Percentiles rank a stretch among this genome's conserved stretches.
Evolutionary conservation across 2,329 filamentous ascomycete genomes (phyloP).

Genomic region (Didymella exigua): DNA sequence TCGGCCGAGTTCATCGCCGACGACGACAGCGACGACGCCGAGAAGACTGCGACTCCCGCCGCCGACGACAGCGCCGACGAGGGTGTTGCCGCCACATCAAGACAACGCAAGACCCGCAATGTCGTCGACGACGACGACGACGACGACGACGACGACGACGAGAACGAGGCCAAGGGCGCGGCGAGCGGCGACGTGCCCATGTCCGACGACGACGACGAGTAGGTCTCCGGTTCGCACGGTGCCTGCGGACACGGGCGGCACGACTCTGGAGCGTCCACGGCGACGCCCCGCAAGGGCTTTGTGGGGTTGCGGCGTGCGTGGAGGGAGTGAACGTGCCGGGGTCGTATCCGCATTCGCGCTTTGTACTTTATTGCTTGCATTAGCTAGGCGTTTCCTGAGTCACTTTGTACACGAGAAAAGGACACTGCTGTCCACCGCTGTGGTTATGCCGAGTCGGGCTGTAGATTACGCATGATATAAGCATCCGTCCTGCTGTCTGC

Average conservation of each 20-base stretch:
- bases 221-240: neutral
- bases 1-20: constrained; percentile 83
- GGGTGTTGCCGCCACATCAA: constrained; percentile 28
- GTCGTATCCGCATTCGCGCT: neutral
- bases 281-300: neutral
- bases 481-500: neutral
- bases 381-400: constrained; percentile 17
- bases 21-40: constrained; percentile 39
- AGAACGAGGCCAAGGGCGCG: constrained; percentile 25
- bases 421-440: neutral
- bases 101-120: constrained; percentile 39
- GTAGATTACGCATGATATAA: constrained; percentile 1
- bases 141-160: constrained; percentile 25
- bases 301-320: neutral
- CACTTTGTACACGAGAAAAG: constrained; percentile 14
- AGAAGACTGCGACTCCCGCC: constrained; percentile 11
- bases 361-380: constrained; percentile 18
- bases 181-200: constrained; percentile 32
- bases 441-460: neutral
- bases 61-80: constrained; percentile 33
- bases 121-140: constrained; percentile 46
- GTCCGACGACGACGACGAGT: constrained; percentile 43
- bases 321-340: neutral
- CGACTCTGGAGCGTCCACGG: neutral
- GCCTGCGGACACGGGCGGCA: neutral